Evolutionary conservation across 305 asterid species (phyloP).

Genomic region (Plantago coronopus): DNA sequence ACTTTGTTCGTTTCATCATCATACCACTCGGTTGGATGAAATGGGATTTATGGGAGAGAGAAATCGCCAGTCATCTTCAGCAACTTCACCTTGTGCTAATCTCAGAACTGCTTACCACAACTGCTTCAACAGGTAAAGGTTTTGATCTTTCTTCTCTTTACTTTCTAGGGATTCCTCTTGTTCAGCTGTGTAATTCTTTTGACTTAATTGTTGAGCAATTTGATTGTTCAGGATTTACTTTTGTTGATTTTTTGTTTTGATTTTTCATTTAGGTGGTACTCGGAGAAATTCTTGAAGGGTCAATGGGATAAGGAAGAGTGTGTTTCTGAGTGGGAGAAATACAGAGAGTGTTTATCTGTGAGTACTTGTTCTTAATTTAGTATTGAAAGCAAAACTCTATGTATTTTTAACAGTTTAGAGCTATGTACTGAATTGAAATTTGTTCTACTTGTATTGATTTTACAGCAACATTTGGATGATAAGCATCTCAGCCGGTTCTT

Average conservation of each 20-base stretch:
- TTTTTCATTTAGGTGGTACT: slow-evolving; percentile 57
- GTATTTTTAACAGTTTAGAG: background rate
- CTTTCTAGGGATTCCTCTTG: slow-evolving; percentile 3
- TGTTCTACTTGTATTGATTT: background rate
- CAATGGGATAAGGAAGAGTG: slow-evolving; percentile 80
- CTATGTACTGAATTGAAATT: slow-evolving; percentile 3
- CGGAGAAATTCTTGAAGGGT: slow-evolving; percentile 81
- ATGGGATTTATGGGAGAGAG: slow-evolving; percentile 59
- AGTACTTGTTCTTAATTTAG: slow-evolving; percentile 32
- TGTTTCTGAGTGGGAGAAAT: slow-evolving; percentile 70
- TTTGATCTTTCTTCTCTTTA: slow-evolving; percentile 4
- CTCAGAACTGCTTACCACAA: slow-evolving; percentile 68
- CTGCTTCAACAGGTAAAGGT: slow-evolving; percentile 71
- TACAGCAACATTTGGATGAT: slow-evolving; percentile 81
- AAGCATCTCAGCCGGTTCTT: slow-evolving; percentile 73
- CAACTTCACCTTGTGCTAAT: slow-evolving; percentile 78
- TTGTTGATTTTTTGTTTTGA: background rate
- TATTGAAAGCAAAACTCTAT: slow-evolving; percentile 1
- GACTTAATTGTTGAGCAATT: slow-evolving; percentile 8
- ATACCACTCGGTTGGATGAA: slow-evolving; percentile 4
- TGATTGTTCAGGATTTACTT: background rate
- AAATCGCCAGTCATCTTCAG: slow-evolving; percentile 38
- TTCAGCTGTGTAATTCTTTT: background rate
- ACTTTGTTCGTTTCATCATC: background rate
- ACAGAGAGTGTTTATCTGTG: slow-evolving; percentile 77